Evolutionary conservation across 768 basidiomycete genomes (phyloP).

Genomic region (Boletus pseudo-olivaceus): DNA sequence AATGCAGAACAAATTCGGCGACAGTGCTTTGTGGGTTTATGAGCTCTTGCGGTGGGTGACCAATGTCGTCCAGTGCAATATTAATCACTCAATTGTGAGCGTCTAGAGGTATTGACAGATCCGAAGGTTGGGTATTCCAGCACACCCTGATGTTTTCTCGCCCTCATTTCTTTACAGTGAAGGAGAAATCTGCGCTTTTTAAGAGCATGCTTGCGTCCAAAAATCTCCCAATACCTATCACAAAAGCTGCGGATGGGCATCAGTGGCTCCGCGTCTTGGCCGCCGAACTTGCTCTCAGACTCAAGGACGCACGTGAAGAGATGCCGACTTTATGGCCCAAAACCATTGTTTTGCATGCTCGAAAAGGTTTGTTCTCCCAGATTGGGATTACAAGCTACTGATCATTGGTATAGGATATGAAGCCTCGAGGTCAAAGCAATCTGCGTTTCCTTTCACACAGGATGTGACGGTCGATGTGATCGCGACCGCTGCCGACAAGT

Average conservation of each 20-base stretch:
- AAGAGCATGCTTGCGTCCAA: constrained; percentile 98
- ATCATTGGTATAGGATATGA: constrained; percentile 54
- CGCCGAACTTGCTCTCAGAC: constrained; percentile 81
- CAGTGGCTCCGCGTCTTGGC: constrained; percentile 93
- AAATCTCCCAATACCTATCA: constrained; percentile 80
- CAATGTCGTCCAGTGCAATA: not conserved
- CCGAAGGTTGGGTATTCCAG: constrained; percentile 58
- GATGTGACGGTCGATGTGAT: constrained; percentile 76
- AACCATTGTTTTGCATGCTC: constrained; percentile 74
- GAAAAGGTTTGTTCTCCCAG: constrained; percentile 52
- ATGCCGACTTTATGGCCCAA: constrained; percentile 88
- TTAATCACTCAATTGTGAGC: not conserved
- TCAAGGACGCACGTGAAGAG: constrained; percentile 74
- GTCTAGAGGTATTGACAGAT: constrained; percentile 76
- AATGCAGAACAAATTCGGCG: constrained; percentile 78
- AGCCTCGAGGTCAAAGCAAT: constrained; percentile 72
- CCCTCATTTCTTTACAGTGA: constrained; percentile 52
- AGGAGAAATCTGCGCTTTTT: constrained; percentile 71
- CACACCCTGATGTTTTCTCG: not conserved
- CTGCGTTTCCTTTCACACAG: constrained; percentile 79
- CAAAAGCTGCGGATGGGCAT: constrained; percentile 66
- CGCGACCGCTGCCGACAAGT: constrained; percentile 66
- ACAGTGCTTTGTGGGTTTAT: constrained; percentile 86
- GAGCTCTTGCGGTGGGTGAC: constrained; percentile 73
- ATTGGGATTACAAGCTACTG: not conserved